Evolutionary conservation across 495 filamentous ascomycete genomes (phyloP).

Genomic region (Astrothelium subdiscretum): DNA sequence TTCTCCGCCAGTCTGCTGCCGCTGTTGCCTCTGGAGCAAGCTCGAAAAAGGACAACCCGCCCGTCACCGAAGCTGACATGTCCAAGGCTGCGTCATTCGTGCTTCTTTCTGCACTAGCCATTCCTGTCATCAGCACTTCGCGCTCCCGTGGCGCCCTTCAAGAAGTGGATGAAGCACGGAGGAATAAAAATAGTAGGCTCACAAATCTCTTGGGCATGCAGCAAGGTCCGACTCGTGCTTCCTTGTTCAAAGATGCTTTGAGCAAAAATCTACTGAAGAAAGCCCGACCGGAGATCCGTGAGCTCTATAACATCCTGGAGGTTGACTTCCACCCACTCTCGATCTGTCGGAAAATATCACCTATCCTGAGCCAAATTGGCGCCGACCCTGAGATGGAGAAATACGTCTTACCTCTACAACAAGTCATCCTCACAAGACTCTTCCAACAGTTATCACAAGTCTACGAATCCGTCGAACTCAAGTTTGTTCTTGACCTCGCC

Average conservation of each 20-base stretch:
- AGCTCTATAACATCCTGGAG: conserved; percentile 95
- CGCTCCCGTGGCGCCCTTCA: conserved; percentile 90
- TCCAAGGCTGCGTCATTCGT: conserved; percentile 86
- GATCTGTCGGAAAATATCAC: conserved; percentile 98
- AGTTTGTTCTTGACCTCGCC: conserved; percentile 85
- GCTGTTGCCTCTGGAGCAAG: conserved; percentile 73
- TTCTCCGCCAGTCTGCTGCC: conserved; percentile 81
- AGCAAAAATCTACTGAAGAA: conserved; percentile 89
- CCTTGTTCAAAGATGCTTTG: conserved; percentile 87
- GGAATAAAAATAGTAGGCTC: conserved; percentile 96
- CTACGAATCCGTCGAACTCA: conserved; percentile 93
- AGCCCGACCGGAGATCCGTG: conserved; percentile 83
- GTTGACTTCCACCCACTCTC: conserved; percentile 98
- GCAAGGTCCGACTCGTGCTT: conserved; percentile 74
- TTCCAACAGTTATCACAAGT: conserved; percentile 99
- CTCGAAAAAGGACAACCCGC: conserved; percentile 87
- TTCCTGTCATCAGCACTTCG: conserved; percentile 97
- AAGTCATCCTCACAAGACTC: conserved; percentile 93
- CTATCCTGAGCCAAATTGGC: conserved; percentile 87
- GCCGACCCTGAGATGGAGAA: conserved; percentile 92
- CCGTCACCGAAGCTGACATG: conserved; percentile 77
- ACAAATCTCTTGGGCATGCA: conserved; percentile 93
- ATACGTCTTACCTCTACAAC: conserved; percentile 87
- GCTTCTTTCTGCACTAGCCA: conserved; percentile 86
- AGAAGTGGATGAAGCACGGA: conserved; percentile 91